These are phyloP conservation scores for Catenaria anguillulae DNA, from an alignment of 371 early-diverging fungal genomes.

Conservation along the genomic window DNA sequence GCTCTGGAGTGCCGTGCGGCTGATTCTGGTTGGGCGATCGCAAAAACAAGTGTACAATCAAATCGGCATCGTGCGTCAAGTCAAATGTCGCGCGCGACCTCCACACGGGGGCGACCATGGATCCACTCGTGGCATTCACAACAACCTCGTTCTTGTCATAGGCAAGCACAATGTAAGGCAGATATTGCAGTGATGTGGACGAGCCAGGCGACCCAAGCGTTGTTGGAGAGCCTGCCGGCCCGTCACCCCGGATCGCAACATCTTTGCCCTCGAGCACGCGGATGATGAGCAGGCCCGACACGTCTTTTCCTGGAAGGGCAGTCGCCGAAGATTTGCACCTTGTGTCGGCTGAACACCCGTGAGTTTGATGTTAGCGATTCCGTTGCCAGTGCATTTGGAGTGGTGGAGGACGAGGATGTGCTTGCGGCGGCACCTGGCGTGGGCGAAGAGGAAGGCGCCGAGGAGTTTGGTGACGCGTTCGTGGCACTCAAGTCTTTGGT, in stretches of 20 bases:
- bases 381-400: too few relatives aligned
- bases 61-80: not conserved
- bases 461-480: too few relatives aligned
- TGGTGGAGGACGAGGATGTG: too few relatives aligned
- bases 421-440: too few relatives aligned
- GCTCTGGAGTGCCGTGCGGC: too few relatives aligned
- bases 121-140: not conserved
- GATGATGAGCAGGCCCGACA: not conserved
- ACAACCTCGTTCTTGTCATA: constrained; percentile 7
- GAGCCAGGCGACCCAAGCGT: too few relatives aligned
- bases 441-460: too few relatives aligned
- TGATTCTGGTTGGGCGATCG: not conserved
- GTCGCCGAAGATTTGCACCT: not conserved
- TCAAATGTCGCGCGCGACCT: not conserved
- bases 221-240: not conserved
- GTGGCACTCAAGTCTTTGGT: too few relatives aligned
- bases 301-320: not conserved
- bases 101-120: not conserved
- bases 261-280: not conserved
- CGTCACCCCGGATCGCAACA: not conserved
- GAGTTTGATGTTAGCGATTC: not conserved
- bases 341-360: not conserved
- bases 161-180: constrained; percentile 4
- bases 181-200: too few relatives aligned
- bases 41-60: not conserved